Evolutionary conservation across 1,284 basidiomycete species (phyloP), one percentile per base, ranked within the genome.

Genomic region (Boletus semigastroideus): DNA sequence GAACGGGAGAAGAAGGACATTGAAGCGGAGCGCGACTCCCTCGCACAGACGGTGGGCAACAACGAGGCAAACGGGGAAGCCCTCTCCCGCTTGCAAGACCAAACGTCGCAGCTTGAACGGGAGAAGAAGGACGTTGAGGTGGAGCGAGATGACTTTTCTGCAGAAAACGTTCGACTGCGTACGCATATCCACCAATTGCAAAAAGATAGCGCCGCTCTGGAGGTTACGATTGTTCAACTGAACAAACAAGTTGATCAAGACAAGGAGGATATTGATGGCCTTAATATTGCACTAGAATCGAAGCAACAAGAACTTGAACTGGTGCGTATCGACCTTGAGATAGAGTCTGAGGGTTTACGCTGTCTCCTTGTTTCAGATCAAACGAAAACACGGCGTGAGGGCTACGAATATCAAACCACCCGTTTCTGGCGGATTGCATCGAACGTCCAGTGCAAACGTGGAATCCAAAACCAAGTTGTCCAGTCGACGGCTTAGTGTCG

Each of bases 231-330:
- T 25, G 74, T 83, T n/a, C 87, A 90, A 59, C 68, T 91, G 46
- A 77, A 78, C 51, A 87, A 87, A 66, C 79, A 87, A 60, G 78
- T 80, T 33, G 73, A 77, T 0, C 79, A 86, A 63, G 79, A 89
- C 52, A 84, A 84, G 63, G 89, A 93, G 48, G 92, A 93, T 66
- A 71, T 89, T 40, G 73, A 82, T 48, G 87, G 90, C 36, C 72
- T 94, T 57, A 93, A 93, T 62, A 89, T 92, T 39, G 92, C 91
- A 0, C 70, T 94, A 53, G 90, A 93, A 68, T 85, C 90, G 20
- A 94, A 94, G 71, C 92, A 94, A 64, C 90, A 93, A 64, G 92
- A 94, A 66, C 74, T 95, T 22, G 91, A 94, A 65, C 66, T 92
- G 71, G 92, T 94, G 51, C 58, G 87, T 77, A 54, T 49, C 52